Conservation (phyloP, 2,329 filamentous ascomycete species). For the Neopestalotiopsis clavispora region DNA sequence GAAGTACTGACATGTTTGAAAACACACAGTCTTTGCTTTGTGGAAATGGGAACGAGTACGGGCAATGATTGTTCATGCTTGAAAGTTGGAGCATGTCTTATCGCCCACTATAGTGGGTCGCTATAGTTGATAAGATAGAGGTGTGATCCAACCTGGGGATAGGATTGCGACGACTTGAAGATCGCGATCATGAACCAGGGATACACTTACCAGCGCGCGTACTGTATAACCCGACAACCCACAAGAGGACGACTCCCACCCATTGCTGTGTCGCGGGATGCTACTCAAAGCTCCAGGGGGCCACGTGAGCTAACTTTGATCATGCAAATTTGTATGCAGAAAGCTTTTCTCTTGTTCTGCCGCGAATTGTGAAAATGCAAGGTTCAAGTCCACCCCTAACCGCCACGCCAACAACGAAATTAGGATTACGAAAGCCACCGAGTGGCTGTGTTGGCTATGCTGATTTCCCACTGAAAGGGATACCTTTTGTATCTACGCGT, state of each 20-base stretch:
- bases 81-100: background rate
- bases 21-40: background rate
- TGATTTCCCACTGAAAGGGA: background rate
- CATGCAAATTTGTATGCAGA: too few species aligned
- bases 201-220: background rate
- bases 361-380: background rate
- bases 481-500: too few species aligned
- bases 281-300: background rate
- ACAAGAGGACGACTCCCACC: background rate
- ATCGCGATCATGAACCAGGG: background rate
- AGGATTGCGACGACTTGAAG: background rate
- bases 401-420: background rate
- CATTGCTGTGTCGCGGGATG: background rate
- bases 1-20: background rate
- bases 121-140: background rate
- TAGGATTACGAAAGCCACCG: background rate
- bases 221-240: background rate
- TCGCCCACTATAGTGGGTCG: background rate
- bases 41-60: background rate
- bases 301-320: too few species aligned
- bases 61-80: background rate
- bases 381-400: background rate
- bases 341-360: background rate
- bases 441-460: background rate
- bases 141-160: background rate